These are phyloP conservation scores for Talaromyces sp. DNA, from an alignment of 2,329 filamentous ascomycete genomes.

Conservation along the genomic window DNA sequence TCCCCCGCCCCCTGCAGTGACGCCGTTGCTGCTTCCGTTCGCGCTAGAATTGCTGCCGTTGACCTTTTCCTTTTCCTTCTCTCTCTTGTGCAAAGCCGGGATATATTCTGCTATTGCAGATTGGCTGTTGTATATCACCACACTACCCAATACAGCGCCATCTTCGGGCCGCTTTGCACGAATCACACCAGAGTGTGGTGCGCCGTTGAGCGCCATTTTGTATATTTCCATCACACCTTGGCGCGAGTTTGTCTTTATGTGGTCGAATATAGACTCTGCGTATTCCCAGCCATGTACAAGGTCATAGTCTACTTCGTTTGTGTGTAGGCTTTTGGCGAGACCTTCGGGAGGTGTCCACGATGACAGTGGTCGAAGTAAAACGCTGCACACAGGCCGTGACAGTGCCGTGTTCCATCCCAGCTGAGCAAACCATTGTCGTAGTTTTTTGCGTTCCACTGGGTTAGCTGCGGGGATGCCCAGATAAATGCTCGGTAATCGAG, in stretches of 20 bases:
- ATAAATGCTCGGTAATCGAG: conserved; percentile 77
- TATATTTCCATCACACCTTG: conserved; percentile 79
- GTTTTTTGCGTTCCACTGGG: conserved; percentile 55
- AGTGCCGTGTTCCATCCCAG: conserved; percentile 78
- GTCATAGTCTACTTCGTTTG: conserved; percentile 73
- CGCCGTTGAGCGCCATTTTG: conserved; percentile 67
- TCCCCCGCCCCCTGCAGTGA: conserved; percentile 55
- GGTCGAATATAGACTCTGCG: conserved; percentile 66
- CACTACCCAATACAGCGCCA: conserved; percentile 67
- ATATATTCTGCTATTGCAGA: conserved; percentile 67
- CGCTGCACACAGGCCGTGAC: conserved; percentile 63
- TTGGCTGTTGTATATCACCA: conserved; percentile 71
- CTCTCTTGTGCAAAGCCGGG: conserved; percentile 61
- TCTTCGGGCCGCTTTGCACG: conserved; percentile 69
- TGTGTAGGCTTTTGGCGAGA: conserved; percentile 67
- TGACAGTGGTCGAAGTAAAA: conserved; percentile 68
- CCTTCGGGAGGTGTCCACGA: conserved; percentile 74
- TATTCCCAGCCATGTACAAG: conserved; percentile 77
- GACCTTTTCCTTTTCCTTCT: conserved; percentile 21
- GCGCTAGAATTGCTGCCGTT: not conserved
- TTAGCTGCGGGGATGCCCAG: conserved; percentile 74
- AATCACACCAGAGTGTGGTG: conserved; percentile 73
- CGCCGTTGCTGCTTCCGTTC: conserved; percentile 47
- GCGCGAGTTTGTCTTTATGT: conserved; percentile 69
- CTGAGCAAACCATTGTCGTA: conserved; percentile 80